Percentiles rank a stretch among this genome's conserved stretches.
Conservation (phyloP, 164 flowering plant species). For the Umbellularia californica region DNA sequence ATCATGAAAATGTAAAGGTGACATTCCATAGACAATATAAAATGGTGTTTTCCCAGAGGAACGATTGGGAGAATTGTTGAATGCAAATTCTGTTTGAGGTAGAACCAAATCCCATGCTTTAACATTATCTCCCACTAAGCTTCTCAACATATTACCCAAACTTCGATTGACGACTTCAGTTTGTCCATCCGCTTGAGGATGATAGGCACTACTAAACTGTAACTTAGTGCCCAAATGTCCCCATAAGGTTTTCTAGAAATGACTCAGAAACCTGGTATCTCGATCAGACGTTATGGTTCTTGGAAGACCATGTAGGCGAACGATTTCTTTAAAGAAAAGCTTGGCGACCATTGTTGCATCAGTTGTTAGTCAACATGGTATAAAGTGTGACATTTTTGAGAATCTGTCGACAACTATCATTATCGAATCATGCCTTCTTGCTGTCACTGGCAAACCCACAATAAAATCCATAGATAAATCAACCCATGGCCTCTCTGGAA, state of each 20-base stretch:
- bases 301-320: not conserved
- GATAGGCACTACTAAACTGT: too few species aligned
- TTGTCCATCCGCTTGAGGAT: too few species aligned
- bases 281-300: not conserved
- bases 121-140: too few species aligned
- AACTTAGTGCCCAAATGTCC: too few species aligned
- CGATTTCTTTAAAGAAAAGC: not conserved
- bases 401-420: not conserved
- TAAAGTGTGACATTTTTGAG: not conserved
- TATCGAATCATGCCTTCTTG: not conserved
- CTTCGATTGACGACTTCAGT: too few species aligned
- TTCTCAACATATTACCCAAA: too few species aligned
- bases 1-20: too few species aligned
- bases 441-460: not conserved
- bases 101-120: too few species aligned
- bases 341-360: not conserved
- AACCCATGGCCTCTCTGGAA: not conserved
- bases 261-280: not conserved
- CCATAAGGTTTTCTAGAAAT: not conserved
- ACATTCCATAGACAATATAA: too few species aligned
- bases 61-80: too few species aligned
- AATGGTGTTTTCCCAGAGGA: too few species aligned
- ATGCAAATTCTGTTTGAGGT: too few species aligned
- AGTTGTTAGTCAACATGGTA: not conserved
- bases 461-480: not conserved